phyloP scores from a whole-genome alignment of 2,329 filamentous ascomycete species.

The Cytospora piceicola region DNA sequence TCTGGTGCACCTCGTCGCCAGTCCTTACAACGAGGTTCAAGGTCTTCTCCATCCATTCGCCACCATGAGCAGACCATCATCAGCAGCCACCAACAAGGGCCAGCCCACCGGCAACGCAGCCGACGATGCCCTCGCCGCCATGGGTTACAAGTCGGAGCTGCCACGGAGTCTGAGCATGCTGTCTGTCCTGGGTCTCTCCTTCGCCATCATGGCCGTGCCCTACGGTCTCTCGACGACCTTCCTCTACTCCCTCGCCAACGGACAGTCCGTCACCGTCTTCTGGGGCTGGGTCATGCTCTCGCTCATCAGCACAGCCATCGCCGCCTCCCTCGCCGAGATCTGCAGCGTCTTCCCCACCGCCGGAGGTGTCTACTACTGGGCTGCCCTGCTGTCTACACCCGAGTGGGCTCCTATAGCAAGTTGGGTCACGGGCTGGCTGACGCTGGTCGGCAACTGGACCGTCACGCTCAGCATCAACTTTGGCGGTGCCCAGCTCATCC shows the following conservation, averaged over 20 bases:
- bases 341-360: conserved; percentile 71
- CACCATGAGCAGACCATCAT: conserved; percentile 19
- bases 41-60: neutral
- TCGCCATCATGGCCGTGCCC: conserved; percentile 75
- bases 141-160: conserved; percentile 71
- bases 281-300: conserved; percentile 73
- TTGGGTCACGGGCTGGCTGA: conserved; percentile 74
- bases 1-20: neutral
- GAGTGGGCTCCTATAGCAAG: conserved; percentile 69
- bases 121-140: conserved; percentile 63
- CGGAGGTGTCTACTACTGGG: conserved; percentile 73
- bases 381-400: conserved; percentile 67
- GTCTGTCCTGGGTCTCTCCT: conserved; percentile 68
- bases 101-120: conserved; percentile 40
- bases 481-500: conserved; percentile 66
- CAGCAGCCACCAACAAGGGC: conserved; percentile 14
- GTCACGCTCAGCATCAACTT: conserved; percentile 69
- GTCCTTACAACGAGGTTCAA: neutral
- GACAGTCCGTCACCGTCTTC: conserved; percentile 69
- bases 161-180: conserved; percentile 69
- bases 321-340: conserved; percentile 70
- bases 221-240: conserved; percentile 71
- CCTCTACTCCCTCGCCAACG: conserved; percentile 69
- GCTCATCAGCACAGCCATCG: conserved; percentile 65
- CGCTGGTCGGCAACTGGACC: conserved; percentile 75